phyloP scores from a whole-genome alignment of 441 rosid genomes.

The Arabidopsis hybrid region DNA sequence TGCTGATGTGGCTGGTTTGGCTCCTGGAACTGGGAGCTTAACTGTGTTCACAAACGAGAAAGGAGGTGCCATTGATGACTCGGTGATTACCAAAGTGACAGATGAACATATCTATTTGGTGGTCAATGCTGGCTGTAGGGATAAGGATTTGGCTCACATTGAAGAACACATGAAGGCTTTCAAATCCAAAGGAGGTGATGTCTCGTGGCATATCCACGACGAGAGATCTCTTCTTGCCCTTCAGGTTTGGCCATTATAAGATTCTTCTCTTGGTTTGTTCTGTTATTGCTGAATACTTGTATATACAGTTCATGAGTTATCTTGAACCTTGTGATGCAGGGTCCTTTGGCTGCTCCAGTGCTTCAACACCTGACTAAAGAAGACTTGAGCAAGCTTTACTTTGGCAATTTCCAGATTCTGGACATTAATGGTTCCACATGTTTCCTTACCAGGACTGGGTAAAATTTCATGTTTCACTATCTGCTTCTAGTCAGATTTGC shows the following conservation, averaged over 20 bases:
- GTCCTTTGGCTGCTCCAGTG: slow-evolving; percentile 91
- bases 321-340: slow-evolving; percentile 50
- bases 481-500: background rate
- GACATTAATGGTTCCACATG: slow-evolving; percentile 83
- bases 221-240: slow-evolving; percentile 99
- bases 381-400: slow-evolving; percentile 88
- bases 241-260: slow-evolving; percentile 58
- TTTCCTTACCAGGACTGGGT: slow-evolving; percentile 96
- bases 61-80: slow-evolving; percentile 96
- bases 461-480: slow-evolving; percentile 36
- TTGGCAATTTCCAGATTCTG: slow-evolving; percentile 82
- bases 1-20: slow-evolving; percentile 87
- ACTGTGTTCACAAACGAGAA: slow-evolving; percentile 94
- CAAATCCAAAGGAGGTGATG: slow-evolving; percentile 90
- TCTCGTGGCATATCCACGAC: slow-evolving; percentile 94
- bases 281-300: slow-evolving; percentile 4
- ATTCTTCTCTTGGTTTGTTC: background rate
- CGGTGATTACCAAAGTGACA: slow-evolving; percentile 88
- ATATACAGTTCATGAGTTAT: background rate
- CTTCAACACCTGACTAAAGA: slow-evolving; percentile 89
- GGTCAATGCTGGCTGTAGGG: slow-evolving; percentile 99
- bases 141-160: slow-evolving; percentile 95
- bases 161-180: slow-evolving; percentile 96
- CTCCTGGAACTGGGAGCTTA: slow-evolving; percentile 85
- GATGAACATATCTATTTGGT: slow-evolving; percentile 87